Conservation (phyloP, 345 rosid species). For the Kandelia obovata region DNA sequence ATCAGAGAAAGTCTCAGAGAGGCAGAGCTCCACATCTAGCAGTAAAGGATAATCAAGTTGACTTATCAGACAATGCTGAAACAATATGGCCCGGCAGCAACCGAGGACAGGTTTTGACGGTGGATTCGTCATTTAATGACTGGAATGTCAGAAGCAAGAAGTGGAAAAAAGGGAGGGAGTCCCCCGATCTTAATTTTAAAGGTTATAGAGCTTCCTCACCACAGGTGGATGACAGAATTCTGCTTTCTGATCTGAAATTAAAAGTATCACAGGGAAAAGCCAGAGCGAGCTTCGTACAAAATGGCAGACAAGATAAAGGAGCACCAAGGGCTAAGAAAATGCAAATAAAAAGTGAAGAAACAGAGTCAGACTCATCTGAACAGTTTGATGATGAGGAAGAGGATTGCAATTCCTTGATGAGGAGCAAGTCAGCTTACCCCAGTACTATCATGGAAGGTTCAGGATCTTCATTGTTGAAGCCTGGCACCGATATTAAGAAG, state of each 20-base stretch:
- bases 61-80: conserved; percentile 40
- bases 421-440: conserved; percentile 49
- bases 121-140: conserved; percentile 53
- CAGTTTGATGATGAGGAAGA: conserved; percentile 61
- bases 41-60: conserved; percentile 48
- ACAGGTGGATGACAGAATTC: conserved; percentile 51
- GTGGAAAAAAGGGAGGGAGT: conserved; percentile 51
- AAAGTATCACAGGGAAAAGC: conserved; percentile 54
- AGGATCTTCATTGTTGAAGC: conserved; percentile 42
- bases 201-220: conserved; percentile 51
- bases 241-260: conserved; percentile 50
- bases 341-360: conserved; percentile 53
- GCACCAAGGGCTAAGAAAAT: conserved; percentile 44
- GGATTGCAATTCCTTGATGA: conserved; percentile 40
- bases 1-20: conserved; percentile 57
- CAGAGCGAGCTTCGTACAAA: conserved; percentile 48
- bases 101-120: conserved; percentile 41
- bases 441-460: conserved; percentile 43
- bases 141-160: conserved; percentile 63
- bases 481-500: conserved; percentile 43
- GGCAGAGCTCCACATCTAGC: conserved; percentile 30
- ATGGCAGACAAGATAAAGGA: conserved; percentile 41
- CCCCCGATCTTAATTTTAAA: conserved; percentile 49
- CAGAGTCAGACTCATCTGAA: conserved; percentile 82
- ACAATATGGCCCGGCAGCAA: conserved; percentile 45